Evolutionary conservation across 192 early-diverging fungal species (phyloP).

Genomic region (Umbelopsis sp.): DNA sequence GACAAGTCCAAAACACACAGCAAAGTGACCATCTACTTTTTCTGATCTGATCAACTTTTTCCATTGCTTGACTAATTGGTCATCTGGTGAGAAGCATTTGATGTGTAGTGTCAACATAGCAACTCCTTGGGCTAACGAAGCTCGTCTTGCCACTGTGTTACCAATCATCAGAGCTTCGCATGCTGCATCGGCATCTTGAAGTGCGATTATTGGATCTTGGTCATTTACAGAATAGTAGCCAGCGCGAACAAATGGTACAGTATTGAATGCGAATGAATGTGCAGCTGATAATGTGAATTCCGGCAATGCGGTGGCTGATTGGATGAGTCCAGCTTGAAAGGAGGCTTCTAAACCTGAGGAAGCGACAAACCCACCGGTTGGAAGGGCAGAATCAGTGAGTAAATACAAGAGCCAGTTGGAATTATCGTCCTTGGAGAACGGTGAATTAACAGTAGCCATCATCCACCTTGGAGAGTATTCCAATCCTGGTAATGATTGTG

Average conservation of each 20-base stretch:
- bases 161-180: slow-evolving; percentile 40
- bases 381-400: slow-evolving; percentile 90
- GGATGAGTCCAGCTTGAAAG: slow-evolving; percentile 66
- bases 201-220: slow-evolving; percentile 22
- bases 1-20: slow-evolving; percentile 77
- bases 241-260: slow-evolving; percentile 69
- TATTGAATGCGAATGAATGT: slow-evolving; percentile 69
- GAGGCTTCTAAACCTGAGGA: slow-evolving; percentile 90
- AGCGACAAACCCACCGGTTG: slow-evolving; percentile 94
- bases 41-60: slow-evolving; percentile 37
- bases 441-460: not conserved
- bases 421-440: slow-evolving; percentile 2
- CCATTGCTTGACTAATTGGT: slow-evolving; percentile 32
- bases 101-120: slow-evolving; percentile 66
- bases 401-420: slow-evolving; percentile 77
- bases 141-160: slow-evolving; percentile 67
- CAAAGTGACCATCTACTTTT: slow-evolving; percentile 70
- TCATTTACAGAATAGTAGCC: slow-evolving; percentile 45
- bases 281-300: slow-evolving; percentile 61
- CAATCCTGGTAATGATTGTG: not conserved
- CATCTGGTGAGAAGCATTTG: slow-evolving; percentile 55
- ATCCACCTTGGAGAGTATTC: not conserved
- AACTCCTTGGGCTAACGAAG: slow-evolving; percentile 68
- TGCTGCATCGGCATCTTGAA: slow-evolving; percentile 30
- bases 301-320: slow-evolving; percentile 32